Evolutionary conservation across 768 basidiomycete species (phyloP).

Genomic region (Russula sp.): DNA sequence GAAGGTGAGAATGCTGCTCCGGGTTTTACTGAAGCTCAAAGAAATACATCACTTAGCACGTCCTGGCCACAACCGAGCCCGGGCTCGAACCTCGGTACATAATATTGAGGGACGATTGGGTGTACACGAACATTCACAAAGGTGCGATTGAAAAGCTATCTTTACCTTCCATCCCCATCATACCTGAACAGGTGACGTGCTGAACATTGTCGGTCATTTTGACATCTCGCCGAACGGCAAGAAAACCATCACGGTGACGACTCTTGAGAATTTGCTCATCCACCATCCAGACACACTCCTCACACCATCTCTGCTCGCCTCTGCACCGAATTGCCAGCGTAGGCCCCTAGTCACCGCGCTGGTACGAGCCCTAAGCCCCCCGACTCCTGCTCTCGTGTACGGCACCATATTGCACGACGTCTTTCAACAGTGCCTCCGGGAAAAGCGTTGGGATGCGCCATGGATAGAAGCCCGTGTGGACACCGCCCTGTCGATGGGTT

Average conservation of each 20-base stretch:
- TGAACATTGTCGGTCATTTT: conserved; percentile 66
- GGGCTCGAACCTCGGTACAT: conserved; percentile 42
- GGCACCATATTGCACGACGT: conserved; percentile 93
- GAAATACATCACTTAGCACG: conserved; percentile 33
- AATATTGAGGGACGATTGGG: conserved; percentile 75
- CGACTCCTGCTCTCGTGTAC: conserved; percentile 71
- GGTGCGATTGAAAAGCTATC: conserved; percentile 36
- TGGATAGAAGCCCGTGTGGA: conserved; percentile 60
- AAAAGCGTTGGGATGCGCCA: conserved; percentile 53
- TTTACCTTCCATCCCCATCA: neutral
- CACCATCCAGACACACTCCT: conserved; percentile 90
- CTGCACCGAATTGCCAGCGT: conserved; percentile 74
- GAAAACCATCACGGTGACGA: conserved; percentile 49
- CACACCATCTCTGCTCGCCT: conserved; percentile 85
- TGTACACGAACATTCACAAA: conserved; percentile 49
- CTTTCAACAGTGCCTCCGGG: conserved; percentile 70
- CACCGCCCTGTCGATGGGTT: conserved; percentile 44
- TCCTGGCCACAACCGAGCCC: conserved; percentile 44
- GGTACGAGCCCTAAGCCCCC: conserved; percentile 52
- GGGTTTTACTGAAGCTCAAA: neutral
- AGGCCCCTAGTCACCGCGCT: conserved; percentile 75
- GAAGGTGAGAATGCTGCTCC: conserved; percentile 14
- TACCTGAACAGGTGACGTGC: conserved; percentile 56
- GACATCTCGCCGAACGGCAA: conserved; percentile 25
- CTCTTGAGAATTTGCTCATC: conserved; percentile 65